Percentiles rank a stretch among this genome's conserved stretches.
These are phyloP conservation scores for Primulina huaijiensis DNA, from an alignment of 257 asterid genomes.

Conservation along the genomic window DNA sequence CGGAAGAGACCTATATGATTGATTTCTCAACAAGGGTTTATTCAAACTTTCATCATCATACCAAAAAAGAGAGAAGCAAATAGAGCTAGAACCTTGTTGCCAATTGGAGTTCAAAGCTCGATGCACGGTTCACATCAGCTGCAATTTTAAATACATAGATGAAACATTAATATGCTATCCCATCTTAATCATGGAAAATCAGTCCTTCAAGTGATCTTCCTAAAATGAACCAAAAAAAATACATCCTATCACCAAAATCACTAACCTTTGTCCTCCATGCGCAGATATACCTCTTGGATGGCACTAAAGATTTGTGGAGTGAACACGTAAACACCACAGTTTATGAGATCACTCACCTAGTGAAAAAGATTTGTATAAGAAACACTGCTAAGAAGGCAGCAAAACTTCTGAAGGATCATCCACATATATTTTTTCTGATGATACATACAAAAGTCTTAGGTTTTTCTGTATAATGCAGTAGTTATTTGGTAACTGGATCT, in stretches of 20 bases:
- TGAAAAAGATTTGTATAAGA: conserved; percentile 12
- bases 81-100: conserved; percentile 49
- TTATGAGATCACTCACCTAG: conserved; percentile 80
- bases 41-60: not conserved
- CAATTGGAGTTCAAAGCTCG: conserved; percentile 57
- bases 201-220: not conserved
- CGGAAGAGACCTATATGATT: conserved; percentile 55
- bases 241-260: conserved; percentile 6
- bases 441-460: conserved; percentile 82
- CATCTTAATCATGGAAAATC: not conserved
- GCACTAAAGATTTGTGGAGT: conserved; percentile 61
- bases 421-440: conserved; percentile 5
- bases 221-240: not conserved
- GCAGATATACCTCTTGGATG: conserved; percentile 52
- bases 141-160: conserved; percentile 26
- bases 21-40: conserved; percentile 25
- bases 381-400: conserved; percentile 24
- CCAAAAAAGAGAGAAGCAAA: not conserved
- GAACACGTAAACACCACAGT: conserved; percentile 77
- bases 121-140: conserved; percentile 47
- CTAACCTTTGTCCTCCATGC: conserved; percentile 58
- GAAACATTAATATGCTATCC: conserved; percentile 22
- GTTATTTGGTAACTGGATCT: conserved; percentile 70
- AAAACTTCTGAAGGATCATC: conserved; percentile 1
- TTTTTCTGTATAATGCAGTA: conserved; percentile 82